A percentile compares a stretch with the other conserved stretches of the same genome.
These are phyloP conservation scores for Mucor velutinosus DNA, from an alignment of 371 early-diverging fungal genomes.

Conservation along the genomic window DNA sequence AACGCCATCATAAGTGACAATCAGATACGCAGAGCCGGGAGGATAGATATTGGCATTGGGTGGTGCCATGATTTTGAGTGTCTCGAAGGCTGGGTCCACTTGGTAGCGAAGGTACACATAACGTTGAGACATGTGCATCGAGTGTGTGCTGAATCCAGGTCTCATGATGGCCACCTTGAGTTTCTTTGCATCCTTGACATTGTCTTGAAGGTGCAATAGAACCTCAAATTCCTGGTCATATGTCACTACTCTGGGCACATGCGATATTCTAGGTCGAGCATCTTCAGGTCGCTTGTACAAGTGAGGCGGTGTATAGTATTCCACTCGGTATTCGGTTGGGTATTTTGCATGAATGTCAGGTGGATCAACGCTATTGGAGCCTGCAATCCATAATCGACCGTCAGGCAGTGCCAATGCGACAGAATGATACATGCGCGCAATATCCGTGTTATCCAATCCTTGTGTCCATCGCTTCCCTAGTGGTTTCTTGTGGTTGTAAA, in stretches of 20 bases:
- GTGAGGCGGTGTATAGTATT: conserved; percentile 66
- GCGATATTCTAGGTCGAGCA: conserved; percentile 48
- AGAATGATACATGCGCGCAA: conserved; percentile 73
- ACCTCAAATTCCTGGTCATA: conserved; percentile 44
- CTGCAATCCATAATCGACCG: conserved; percentile 53
- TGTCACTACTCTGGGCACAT: conserved; percentile 45
- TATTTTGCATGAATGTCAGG: conserved; percentile 46
- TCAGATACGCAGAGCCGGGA: conserved; percentile 60
- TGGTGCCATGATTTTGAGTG: conserved; percentile 46
- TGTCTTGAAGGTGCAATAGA: conserved; percentile 30
- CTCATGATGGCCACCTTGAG: conserved; percentile 45
- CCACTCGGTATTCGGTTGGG: conserved; percentile 67
- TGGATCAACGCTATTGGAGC: conserved; percentile 49
- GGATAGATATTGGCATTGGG: conserved; percentile 61
- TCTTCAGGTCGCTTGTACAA: conserved; percentile 37
- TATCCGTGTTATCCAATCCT: conserved; percentile 51
- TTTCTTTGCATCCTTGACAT: conserved; percentile 30
- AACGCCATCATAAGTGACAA: conserved; percentile 58
- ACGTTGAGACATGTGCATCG: conserved; percentile 67
- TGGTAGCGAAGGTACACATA: conserved; percentile 41
- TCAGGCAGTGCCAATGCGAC: conserved; percentile 63
- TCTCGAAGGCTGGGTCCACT: conserved; percentile 25
- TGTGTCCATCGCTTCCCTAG: conserved; percentile 47
- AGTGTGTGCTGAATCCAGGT: conserved; percentile 67
- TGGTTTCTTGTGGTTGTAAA: conserved; percentile 56